Conservation (phyloP, 257 asterid species). For the Penstemon barbatus region DNA sequence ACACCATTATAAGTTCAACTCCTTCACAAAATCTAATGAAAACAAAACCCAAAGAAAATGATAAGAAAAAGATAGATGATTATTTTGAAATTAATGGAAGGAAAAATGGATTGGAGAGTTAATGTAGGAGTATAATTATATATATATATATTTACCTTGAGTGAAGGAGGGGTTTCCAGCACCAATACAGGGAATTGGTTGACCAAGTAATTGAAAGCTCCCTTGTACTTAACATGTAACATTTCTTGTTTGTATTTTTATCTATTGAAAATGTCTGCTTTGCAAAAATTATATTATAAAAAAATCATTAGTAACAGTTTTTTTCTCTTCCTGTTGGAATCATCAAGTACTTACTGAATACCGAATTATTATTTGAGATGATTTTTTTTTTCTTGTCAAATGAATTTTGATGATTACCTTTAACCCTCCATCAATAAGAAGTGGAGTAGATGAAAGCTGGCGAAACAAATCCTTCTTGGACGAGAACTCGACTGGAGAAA, state of each 20-base stretch:
- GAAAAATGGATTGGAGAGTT: no score
- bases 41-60: not conserved
- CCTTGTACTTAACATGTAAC: slow-evolving; percentile 69
- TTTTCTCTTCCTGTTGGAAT: no score
- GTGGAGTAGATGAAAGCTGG: slow-evolving; percentile 47
- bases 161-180: slow-evolving; percentile 58
- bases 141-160: slow-evolving; percentile 35
- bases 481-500: slow-evolving; percentile 38
- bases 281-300: not conserved
- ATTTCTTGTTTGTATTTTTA: slow-evolving; percentile 46
- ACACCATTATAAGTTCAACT: slow-evolving; percentile 40
- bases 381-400: no score
- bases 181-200: slow-evolving; percentile 59
- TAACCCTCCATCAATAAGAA: slow-evolving; percentile 64
- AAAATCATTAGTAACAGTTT: no score
- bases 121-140: no score
- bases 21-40: slow-evolving; percentile 33
- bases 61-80: not conserved
- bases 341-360: no score
- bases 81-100: not conserved
- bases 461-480: slow-evolving; percentile 63
- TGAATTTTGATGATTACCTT: slow-evolving; percentile 40
- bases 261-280: slow-evolving; percentile 66
- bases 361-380: no score
- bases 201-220: slow-evolving; percentile 67